These are phyloP conservation scores for Parascedosporium putredinis DNA, from an alignment of 2,329 filamentous ascomycete species.

Conservation along the genomic window DNA sequence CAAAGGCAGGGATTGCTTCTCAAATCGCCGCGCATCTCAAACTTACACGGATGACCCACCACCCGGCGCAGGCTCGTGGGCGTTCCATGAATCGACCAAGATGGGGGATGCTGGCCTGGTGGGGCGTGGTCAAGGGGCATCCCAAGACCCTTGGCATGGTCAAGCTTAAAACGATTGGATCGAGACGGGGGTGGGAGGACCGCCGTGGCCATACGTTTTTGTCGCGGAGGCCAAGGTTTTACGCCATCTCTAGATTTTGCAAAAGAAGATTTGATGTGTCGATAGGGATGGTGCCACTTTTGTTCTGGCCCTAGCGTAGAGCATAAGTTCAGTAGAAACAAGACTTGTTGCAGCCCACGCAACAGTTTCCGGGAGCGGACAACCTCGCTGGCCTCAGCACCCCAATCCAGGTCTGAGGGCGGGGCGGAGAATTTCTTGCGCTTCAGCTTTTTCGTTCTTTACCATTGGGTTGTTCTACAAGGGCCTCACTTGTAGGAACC, in stretches of 20 bases:
- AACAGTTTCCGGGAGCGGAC: background rate
- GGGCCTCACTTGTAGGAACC: background rate
- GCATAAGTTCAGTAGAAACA: conserved; percentile 1
- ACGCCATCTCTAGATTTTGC: background rate
- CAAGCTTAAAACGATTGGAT: conserved; percentile 1
- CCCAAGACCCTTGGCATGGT: background rate
- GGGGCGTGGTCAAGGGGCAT: background rate
- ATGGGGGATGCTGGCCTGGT: no score
- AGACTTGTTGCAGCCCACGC: background rate
- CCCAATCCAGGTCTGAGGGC: background rate
- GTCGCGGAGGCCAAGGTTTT: background rate
- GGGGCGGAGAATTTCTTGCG: background rate
- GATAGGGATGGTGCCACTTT: background rate
- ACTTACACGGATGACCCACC: background rate
- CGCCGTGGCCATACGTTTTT: no score
- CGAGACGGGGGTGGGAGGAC: no score
- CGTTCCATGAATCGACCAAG: no score
- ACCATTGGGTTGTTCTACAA: background rate
- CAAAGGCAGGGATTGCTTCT: no score
- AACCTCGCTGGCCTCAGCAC: background rate
- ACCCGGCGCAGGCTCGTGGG: no score
- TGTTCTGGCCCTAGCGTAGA: background rate
- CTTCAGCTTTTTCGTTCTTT: background rate
- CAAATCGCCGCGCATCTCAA: background rate
- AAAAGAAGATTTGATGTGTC: no score